These are phyloP conservation scores for Talaromyces marneffei DNA, from an alignment of 2,329 filamentous ascomycete species.

Conservation along the genomic window DNA sequence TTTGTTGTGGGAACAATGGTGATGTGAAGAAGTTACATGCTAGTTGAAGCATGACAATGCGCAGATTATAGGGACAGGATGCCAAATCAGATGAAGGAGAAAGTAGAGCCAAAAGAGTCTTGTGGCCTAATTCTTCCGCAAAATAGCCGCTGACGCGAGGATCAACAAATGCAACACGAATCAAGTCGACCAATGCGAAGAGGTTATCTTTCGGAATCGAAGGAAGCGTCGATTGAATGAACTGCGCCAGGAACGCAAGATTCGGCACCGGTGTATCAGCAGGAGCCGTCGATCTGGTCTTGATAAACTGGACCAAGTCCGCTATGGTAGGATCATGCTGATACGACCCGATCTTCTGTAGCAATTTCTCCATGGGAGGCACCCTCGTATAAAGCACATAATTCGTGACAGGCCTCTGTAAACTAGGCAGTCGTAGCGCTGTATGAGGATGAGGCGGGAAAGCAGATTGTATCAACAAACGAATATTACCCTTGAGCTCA, in stretches of 20 bases:
- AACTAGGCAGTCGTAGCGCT: constrained; percentile 61
- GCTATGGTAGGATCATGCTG: constrained; percentile 57
- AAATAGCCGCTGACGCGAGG: constrained; percentile 74
- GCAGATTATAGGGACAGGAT: constrained; percentile 69
- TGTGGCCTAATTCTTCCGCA: constrained; percentile 64
- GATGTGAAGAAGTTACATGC: constrained; percentile 79
- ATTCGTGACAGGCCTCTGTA: constrained; percentile 58
- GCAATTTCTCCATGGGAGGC: constrained; percentile 75
- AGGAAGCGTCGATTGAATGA: constrained; percentile 52
- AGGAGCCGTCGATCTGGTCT: constrained; percentile 52
- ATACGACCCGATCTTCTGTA: constrained; percentile 65
- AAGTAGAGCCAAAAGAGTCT: constrained; percentile 56
- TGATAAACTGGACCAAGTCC: constrained; percentile 65
- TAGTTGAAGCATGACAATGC: constrained; percentile 76
- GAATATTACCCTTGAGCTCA: constrained; percentile 64
- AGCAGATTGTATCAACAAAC: constrained; percentile 68
- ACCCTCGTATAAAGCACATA: constrained; percentile 72
- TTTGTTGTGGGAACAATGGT: constrained; percentile 61
- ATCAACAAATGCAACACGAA: constrained; percentile 72
- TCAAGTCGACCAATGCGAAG: constrained; percentile 80
- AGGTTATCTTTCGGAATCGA: constrained; percentile 58
- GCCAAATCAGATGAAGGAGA: constrained; percentile 49
- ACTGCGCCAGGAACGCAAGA: constrained; percentile 58
- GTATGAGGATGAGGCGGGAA: constrained; percentile 71
- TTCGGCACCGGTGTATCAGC: constrained; percentile 66